A percentile compares a stretch with the other conserved stretches of the same genome.
These are phyloP conservation scores for Erigeron philadelphicus DNA, from an alignment of 140 eudicot species.

Conservation along the genomic window DNA sequence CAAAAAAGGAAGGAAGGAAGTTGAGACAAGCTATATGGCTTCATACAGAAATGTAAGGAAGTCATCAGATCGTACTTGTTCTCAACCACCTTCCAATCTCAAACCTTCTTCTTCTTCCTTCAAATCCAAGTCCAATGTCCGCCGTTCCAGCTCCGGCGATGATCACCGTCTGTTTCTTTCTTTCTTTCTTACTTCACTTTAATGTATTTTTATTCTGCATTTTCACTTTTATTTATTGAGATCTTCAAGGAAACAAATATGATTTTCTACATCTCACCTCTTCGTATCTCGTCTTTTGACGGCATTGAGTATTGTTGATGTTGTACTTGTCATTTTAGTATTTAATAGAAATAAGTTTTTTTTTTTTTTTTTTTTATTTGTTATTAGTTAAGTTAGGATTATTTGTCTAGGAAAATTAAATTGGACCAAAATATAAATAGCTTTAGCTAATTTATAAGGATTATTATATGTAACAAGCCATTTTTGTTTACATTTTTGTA, in stretches of 20 bases:
- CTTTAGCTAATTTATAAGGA: no score
- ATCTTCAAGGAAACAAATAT: no score
- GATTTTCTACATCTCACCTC: no score
- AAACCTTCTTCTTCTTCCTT: slow-evolving; percentile 21
- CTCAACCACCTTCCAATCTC: slow-evolving; percentile 4
- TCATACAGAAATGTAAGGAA: slow-evolving; percentile 16
- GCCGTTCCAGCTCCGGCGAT: slow-evolving; percentile 22
- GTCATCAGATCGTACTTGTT: slow-evolving; percentile 16
- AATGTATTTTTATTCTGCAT: background rate
- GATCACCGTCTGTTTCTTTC: slow-evolving; percentile 17
- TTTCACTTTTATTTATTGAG: background rate
- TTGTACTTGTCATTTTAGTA: no score
- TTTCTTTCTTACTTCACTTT: background rate
- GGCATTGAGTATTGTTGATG: background rate
- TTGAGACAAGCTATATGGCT: slow-evolving; percentile 3
- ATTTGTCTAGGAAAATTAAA: no score
- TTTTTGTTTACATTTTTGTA: no score
- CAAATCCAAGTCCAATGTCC: slow-evolving; percentile 15
- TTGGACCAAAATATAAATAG: no score
- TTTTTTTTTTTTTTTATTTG: no score
- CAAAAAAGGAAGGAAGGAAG: no score
- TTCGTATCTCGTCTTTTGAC: background rate
- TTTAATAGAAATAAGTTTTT: no score
- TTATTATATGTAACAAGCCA: no score
- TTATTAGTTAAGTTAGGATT: no score